phyloP scores from a whole-genome alignment of 768 basidiomycete genomes.

The Daedalea quercina region DNA sequence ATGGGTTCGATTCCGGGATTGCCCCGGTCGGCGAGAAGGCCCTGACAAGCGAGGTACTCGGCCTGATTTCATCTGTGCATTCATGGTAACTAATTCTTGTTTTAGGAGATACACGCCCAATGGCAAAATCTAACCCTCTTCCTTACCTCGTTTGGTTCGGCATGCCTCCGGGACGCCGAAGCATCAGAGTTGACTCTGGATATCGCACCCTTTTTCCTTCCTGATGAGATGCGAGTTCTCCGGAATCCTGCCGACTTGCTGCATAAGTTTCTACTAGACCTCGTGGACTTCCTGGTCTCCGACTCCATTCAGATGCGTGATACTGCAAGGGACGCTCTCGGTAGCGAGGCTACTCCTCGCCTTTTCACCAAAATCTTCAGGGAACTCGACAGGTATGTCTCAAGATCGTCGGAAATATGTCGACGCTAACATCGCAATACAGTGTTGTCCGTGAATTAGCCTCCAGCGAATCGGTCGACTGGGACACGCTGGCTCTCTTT shows the following conservation, averaged over 20 bases:
- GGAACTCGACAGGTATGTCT: conserved; percentile 66
- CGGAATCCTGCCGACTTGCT: conserved; percentile 53
- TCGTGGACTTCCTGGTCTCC: conserved; percentile 64
- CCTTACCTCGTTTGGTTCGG: conserved; percentile 66
- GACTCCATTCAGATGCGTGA: conserved; percentile 67
- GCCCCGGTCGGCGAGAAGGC: conserved; percentile 30
- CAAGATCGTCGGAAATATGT: neutral
- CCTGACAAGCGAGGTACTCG: conserved; percentile 33
- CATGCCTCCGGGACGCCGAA: conserved; percentile 51
- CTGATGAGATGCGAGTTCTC: conserved; percentile 64
- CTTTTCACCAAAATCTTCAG: conserved; percentile 63
- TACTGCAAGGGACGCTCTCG: conserved; percentile 72
- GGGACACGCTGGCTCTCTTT: conserved; percentile 44
- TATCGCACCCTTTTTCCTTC: conserved; percentile 53
- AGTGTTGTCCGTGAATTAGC: conserved; percentile 49
- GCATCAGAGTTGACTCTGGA: conserved; percentile 42
- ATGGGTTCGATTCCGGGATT: conserved; percentile 20
- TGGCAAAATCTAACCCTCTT: conserved; percentile 85
- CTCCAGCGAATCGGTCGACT: conserved; percentile 38
- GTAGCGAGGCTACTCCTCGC: conserved; percentile 67
- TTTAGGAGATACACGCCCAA: conserved; percentile 65
- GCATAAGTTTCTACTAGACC: conserved; percentile 55
- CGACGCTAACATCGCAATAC: neutral
- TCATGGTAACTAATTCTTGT: conserved; percentile 2
- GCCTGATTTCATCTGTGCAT: neutral